Percentiles rank a stretch among this genome's conserved stretches.
Conservation (phyloP, 1,139 yeast species). For the Suhomyces chickasaworum region DNA sequence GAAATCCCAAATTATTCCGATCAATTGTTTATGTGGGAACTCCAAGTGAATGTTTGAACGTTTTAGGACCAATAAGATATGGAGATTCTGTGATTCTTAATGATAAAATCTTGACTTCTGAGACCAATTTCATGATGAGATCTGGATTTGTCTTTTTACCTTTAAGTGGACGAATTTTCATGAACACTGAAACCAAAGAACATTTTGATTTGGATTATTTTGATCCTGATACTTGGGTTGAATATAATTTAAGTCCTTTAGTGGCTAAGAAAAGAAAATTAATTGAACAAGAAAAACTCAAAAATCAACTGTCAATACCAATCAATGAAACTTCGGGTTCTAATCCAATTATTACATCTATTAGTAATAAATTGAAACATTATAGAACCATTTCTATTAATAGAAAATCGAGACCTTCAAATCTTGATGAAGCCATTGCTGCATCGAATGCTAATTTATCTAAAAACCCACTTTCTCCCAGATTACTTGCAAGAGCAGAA, state of each 20-base stretch:
- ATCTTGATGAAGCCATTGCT: background rate
- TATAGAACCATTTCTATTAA: conserved; percentile 24
- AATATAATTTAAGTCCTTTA: conserved; percentile 73
- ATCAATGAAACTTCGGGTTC: conserved; percentile 12
- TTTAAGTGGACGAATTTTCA: conserved; percentile 69
- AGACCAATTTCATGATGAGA: conserved; percentile 86
- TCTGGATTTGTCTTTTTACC: conserved; percentile 81
- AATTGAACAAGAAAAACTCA: conserved; percentile 12
- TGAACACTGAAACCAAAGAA: conserved; percentile 58
- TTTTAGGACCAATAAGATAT: conserved; percentile 78
- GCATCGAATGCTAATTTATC: background rate
- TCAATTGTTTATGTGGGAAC: conserved; percentile 80
- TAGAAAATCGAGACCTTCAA: conserved; percentile 9
- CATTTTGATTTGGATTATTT: conserved; percentile 72
- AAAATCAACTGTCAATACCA: background rate
- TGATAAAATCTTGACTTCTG: conserved; percentile 73
- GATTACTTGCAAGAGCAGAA: conserved; percentile 2
- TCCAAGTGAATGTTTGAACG: conserved; percentile 83
- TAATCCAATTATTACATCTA: conserved; percentile 26
- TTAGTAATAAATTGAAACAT: conserved; percentile 26
- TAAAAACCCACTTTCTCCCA: conserved; percentile 6
- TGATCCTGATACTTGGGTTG: conserved; percentile 78
- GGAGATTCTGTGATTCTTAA: conserved; percentile 82
- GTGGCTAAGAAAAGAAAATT: conserved; percentile 51
- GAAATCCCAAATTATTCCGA: conserved; percentile 65